Evolutionary conservation across 768 basidiomycete genomes (phyloP), one percentile per base, ranked within the genome.

Genomic region (Rhizopogon rudus): DNA sequence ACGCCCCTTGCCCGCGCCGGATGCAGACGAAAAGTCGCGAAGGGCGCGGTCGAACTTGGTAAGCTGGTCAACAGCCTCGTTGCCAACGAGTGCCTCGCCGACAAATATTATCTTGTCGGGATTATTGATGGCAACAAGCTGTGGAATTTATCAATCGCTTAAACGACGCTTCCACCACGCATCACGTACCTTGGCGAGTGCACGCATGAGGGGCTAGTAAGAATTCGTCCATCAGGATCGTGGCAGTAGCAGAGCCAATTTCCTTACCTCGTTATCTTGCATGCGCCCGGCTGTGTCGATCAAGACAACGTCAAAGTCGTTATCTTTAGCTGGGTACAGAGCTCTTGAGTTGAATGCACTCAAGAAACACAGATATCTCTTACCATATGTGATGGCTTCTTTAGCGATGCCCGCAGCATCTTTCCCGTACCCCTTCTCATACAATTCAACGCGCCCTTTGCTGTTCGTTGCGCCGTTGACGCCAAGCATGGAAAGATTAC

Each of bases 71-170:
- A 98, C 95, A 1, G 97, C 97, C 71, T 99, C 97, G 68, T 99
- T 99, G 6, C 97, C 97, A 6, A 98, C 97, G 40, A 98, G 77
- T 0, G 97, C 97, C 71, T 99, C 97, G 51, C 97, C 97, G 42
- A 99, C 97, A 62, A 99, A 99, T 54, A 98, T 80, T 63, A 98
- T 91, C 72, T 95, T 98, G 78, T 99, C 97, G 0, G 97, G 96
- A 54, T 77, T 91, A 71, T 99, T 99, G 52, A 91, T 88, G 0
- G 91, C 75, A 29, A 99, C 93, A 56, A 99, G 83, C 89, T 95
- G 63, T 16, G 44, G 44, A 12, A 12, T 46, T 49, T 37, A 42
- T 31, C 52, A 41, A 14, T 17, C 20, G 22, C 17, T 37, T 14
- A 22, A 5, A 37, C 14, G 28, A 20, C 46, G 22, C 9, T 22